Evolutionary conservation across 2,329 filamentous ascomycete genomes (phyloP).

Genomic region (Delphinella strobiligena): DNA sequence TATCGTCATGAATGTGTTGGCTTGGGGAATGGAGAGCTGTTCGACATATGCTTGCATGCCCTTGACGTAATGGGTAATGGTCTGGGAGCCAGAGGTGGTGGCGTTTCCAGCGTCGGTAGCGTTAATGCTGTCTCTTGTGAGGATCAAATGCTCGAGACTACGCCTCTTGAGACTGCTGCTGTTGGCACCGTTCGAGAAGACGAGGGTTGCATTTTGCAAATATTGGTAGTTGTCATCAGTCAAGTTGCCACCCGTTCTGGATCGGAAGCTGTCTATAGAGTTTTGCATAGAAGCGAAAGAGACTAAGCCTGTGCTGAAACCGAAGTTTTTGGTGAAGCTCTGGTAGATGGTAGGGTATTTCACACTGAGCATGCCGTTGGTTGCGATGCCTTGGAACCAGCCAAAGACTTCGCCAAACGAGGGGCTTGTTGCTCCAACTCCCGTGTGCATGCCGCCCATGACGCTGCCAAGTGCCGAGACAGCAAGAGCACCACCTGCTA

Average conservation of each 20-base stretch:
- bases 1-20: conserved; percentile 94
- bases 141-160: conserved; percentile 9
- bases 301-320: conserved; percentile 74
- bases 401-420: conserved; percentile 75
- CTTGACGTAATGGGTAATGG: conserved; percentile 46
- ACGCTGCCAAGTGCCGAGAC: conserved; percentile 61
- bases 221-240: conserved; percentile 65
- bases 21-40: conserved; percentile 69
- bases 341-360: conserved; percentile 77
- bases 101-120: conserved; percentile 26
- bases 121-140: conserved; percentile 18
- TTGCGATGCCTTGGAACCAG: conserved; percentile 87
- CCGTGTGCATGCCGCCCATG: conserved; percentile 44
- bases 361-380: conserved; percentile 93
- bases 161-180: conserved; percentile 27
- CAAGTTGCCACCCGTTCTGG: conserved; percentile 72
- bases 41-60: conserved; percentile 78
- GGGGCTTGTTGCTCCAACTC: conserved; percentile 58
- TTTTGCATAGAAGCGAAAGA: conserved; percentile 70
- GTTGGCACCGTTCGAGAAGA: conserved; percentile 49
- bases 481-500: conserved; percentile 72
- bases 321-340: conserved; percentile 87
- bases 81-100: conserved; percentile 22
- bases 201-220: conserved; percentile 63
- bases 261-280: conserved; percentile 74